phyloP scores from a whole-genome alignment of 164 flowering plant species.

The Annona cherimola region DNA sequence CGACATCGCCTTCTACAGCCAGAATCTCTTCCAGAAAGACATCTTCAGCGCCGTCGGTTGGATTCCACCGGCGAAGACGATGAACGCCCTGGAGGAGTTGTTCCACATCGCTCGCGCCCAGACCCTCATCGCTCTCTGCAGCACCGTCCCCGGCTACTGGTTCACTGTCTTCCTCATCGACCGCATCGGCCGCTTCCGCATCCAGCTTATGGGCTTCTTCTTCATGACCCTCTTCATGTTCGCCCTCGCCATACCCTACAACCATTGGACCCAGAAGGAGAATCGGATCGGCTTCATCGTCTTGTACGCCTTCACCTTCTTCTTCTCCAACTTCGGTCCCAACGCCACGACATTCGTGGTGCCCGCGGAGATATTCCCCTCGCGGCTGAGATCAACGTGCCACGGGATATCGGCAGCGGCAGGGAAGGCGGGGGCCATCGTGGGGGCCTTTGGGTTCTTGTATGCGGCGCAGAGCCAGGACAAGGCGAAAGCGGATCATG shows the following conservation, averaged over 20 bases:
- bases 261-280: constrained; percentile 14
- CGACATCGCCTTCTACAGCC: constrained; percentile 42
- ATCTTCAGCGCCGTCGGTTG: constrained; percentile 31
- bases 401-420: constrained; percentile 24
- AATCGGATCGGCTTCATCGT: constrained; percentile 15
- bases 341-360: constrained; percentile 20
- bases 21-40: constrained; percentile 33
- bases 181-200: constrained; percentile 23
- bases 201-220: constrained; percentile 37
- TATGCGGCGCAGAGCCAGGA: constrained; percentile 16
- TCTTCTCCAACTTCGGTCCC: constrained; percentile 24
- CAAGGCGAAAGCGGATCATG: constrained; percentile 5
- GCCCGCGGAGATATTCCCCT: constrained; percentile 23
- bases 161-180: constrained; percentile 36
- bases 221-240: constrained; percentile 41
- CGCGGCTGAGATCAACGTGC: constrained; percentile 20
- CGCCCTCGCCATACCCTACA: constrained; percentile 17
- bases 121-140: constrained; percentile 31
- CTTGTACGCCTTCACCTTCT: constrained; percentile 17
- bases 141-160: constrained; percentile 39
- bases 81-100: constrained; percentile 32
- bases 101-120: constrained; percentile 26
- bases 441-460: constrained; percentile 23
- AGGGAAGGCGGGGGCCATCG: constrained; percentile 19
- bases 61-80: constrained; percentile 26